Conservation (phyloP, 1,139 yeast species). For the Pneumocystis wakefieldiae region DNA sequence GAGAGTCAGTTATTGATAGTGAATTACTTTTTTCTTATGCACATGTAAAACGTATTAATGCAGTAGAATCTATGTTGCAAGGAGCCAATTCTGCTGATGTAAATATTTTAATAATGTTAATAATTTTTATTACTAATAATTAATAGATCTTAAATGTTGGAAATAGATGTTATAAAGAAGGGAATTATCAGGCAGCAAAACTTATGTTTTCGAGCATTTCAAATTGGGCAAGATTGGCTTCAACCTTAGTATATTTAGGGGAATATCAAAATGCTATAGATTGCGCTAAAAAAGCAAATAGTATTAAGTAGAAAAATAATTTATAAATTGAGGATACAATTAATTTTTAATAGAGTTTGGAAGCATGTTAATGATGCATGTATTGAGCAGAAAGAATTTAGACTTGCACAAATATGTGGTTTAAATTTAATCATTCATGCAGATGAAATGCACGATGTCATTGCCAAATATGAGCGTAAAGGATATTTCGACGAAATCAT, state of each 20-base stretch:
- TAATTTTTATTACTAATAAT: background rate
- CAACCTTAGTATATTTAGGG: slow-evolving; percentile 77
- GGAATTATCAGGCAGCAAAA: slow-evolving; percentile 87
- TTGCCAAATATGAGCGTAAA: slow-evolving; percentile 67
- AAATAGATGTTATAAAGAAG: slow-evolving; percentile 68
- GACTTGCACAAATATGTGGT: slow-evolving; percentile 97
- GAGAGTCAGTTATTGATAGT: slow-evolving; percentile 88
- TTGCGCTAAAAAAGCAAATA: slow-evolving; percentile 96
- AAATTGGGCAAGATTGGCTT: slow-evolving; percentile 88
- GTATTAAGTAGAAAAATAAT: slow-evolving; percentile 34
- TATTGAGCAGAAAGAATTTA: slow-evolving; percentile 85
- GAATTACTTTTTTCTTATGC: slow-evolving; percentile 83
- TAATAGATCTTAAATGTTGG: slow-evolving; percentile 42
- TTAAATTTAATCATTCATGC: slow-evolving; percentile 92
- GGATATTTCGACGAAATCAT: slow-evolving; percentile 89
- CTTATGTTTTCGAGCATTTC: slow-evolving; percentile 72
- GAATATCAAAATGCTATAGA: slow-evolving; percentile 97
- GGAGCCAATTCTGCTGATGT: slow-evolving; percentile 88
- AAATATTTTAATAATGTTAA: slow-evolving; percentile 27
- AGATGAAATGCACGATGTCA: slow-evolving; percentile 86
- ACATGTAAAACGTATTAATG: slow-evolving; percentile 54
- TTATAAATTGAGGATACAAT: background rate
- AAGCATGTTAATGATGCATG: slow-evolving; percentile 95
- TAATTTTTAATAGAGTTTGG: slow-evolving; percentile 44
- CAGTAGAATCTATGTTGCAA: slow-evolving; percentile 69